Evolutionary conservation across 2,329 filamentous ascomycete genomes (phyloP).

Genomic region (Colletotrichum salicis): DNA sequence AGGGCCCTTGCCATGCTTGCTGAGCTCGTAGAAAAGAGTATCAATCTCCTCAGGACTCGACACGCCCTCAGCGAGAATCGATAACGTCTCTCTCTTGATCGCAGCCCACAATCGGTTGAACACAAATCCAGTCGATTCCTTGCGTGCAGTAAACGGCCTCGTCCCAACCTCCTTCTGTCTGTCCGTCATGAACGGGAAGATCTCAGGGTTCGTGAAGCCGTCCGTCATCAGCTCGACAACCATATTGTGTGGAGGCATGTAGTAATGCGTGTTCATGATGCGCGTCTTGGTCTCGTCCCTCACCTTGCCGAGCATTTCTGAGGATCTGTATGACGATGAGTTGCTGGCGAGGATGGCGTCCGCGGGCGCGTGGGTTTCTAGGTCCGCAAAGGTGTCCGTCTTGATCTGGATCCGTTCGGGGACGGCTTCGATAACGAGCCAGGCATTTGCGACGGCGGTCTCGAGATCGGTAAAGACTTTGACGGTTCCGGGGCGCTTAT

Average conservation of each 20-base stretch:
- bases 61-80: constrained; percentile 61
- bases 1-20: constrained; percentile 20
- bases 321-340: constrained; percentile 62
- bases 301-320: constrained; percentile 58
- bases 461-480: constrained; percentile 49
- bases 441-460: constrained; percentile 55
- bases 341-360: constrained; percentile 64
- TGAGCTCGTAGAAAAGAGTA: constrained; percentile 51
- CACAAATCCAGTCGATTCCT: constrained; percentile 64
- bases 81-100: constrained; percentile 62
- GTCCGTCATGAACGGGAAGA: constrained; percentile 58
- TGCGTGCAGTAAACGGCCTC: constrained; percentile 52
- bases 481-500: constrained; percentile 39
- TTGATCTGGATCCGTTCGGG: constrained; percentile 62
- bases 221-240: constrained; percentile 65
- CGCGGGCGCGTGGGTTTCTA: constrained; percentile 52
- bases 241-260: constrained; percentile 58
- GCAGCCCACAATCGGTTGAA: constrained; percentile 68
- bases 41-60: constrained; percentile 61
- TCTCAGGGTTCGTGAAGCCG: constrained; percentile 52
- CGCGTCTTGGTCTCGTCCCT: constrained; percentile 47
- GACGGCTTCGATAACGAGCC: constrained; percentile 65
- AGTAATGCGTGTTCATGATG: constrained; percentile 62
- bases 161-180: constrained; percentile 52
- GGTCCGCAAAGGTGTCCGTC: constrained; percentile 56